Evolutionary conservation across 2,329 filamentous ascomycete species (phyloP).

Genomic region (Xylaria sp.): DNA sequence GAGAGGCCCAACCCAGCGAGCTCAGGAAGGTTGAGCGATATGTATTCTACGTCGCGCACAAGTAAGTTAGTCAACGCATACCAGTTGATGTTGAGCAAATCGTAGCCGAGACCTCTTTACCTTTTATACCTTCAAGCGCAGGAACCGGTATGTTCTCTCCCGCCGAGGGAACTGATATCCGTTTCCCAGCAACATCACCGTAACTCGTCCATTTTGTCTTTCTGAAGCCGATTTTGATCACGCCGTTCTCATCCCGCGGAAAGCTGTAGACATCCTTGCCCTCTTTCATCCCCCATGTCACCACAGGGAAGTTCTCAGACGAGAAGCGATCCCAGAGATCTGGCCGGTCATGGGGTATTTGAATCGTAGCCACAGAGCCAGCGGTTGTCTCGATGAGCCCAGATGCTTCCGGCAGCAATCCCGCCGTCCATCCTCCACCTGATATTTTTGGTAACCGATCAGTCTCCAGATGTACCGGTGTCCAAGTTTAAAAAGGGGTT

Average conservation of each 20-base stretch:
- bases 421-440: constrained; percentile 43
- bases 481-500: background rate
- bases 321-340: constrained; percentile 55
- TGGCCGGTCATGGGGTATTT: constrained; percentile 51
- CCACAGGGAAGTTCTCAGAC: constrained; percentile 58
- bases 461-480: background rate
- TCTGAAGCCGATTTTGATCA: constrained; percentile 62
- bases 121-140: constrained; percentile 44
- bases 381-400: constrained; percentile 42
- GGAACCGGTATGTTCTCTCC: constrained; percentile 39
- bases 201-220: constrained; percentile 56
- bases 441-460: constrained; percentile 42
- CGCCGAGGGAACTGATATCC: constrained; percentile 43
- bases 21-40: constrained; percentile 54
- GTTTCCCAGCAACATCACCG: constrained; percentile 36
- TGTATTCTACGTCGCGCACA: constrained; percentile 37
- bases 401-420: constrained; percentile 37
- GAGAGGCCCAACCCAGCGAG: constrained; percentile 52
- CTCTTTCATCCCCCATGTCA: constrained; percentile 53
- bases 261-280: constrained; percentile 61
- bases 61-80: background rate
- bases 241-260: constrained; percentile 54
- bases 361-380: constrained; percentile 47
- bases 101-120: constrained; percentile 18
- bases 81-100: no score